phyloP scores from a whole-genome alignment of 805 yeast species.

The Suhomyces faveliae region DNA sequence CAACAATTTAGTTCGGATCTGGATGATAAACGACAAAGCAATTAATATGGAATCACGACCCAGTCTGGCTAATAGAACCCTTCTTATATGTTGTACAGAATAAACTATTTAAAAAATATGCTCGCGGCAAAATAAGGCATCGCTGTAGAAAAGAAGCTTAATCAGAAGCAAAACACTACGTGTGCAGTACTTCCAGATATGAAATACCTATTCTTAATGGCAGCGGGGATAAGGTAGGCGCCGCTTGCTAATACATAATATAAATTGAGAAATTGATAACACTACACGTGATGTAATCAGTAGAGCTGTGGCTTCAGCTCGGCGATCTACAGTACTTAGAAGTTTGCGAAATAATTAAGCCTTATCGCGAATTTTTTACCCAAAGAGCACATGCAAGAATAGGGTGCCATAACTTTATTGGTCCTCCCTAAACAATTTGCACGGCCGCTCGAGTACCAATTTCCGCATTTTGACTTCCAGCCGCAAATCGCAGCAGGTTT shows the following conservation, averaged over 20 bases:
- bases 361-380: not conserved
- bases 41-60: too few species aligned
- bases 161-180: not conserved
- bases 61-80: not conserved
- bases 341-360: not conserved
- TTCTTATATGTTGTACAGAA: not conserved
- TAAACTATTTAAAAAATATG: not conserved
- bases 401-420: too few species aligned
- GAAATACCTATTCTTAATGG: not conserved
- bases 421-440: too few species aligned
- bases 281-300: not conserved
- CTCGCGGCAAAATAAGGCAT: not conserved
- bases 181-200: not conserved
- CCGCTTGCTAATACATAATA: not conserved
- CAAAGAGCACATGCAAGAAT: too few species aligned
- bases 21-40: too few species aligned
- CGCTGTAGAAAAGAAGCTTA: not conserved
- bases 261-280: not conserved
- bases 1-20: too few species aligned
- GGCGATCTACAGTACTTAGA: not conserved
- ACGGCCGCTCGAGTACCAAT: not conserved
- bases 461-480: not conserved
- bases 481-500: too few species aligned
- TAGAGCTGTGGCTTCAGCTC: not conserved
- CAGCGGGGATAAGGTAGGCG: not conserved